Evolutionary conservation across 2,329 filamentous ascomycete species (phyloP).

Genomic region (Ascochyta viciae-villosae): DNA sequence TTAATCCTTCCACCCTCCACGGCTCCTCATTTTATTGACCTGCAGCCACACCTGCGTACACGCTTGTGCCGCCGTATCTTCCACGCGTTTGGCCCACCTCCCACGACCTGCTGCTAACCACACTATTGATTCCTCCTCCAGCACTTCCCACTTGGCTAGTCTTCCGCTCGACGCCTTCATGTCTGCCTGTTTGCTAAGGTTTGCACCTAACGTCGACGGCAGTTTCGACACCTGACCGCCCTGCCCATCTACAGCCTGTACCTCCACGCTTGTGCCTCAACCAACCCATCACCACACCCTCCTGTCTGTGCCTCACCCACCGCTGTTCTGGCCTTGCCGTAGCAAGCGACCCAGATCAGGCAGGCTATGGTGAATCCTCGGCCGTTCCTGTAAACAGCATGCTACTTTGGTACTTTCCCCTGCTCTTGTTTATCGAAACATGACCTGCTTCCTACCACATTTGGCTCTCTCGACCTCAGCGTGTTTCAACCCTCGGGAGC

Average conservation of each 20-base stretch:
- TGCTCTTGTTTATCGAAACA: constrained; percentile 6
- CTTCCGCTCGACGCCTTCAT: constrained; percentile 7
- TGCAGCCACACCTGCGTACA: constrained; percentile 14
- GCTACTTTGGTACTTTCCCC: not conserved
- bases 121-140: constrained; percentile 12
- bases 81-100: constrained; percentile 1
- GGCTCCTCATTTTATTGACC: constrained; percentile 9
- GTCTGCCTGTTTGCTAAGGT: constrained; percentile 11
- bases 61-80: constrained; percentile 3
- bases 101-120: not conserved
- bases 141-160: constrained; percentile 8
- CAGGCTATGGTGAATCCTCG: not conserved
- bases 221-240: constrained; percentile 18
- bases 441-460: constrained; percentile 3
- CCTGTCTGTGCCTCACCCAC: constrained; percentile 16
- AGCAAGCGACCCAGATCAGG: not conserved
- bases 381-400: not conserved
- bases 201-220: constrained; percentile 14
- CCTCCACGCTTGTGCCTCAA: constrained; percentile 14
- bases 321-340: not conserved
- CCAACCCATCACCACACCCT: constrained; percentile 4
- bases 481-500: constrained; percentile 14
- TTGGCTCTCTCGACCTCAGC: constrained; percentile 1
- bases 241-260: constrained; percentile 8
- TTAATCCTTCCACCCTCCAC: not conserved